Conservation (phyloP, 176 grass and related monocot species). For the Avena sativa region DNA sequence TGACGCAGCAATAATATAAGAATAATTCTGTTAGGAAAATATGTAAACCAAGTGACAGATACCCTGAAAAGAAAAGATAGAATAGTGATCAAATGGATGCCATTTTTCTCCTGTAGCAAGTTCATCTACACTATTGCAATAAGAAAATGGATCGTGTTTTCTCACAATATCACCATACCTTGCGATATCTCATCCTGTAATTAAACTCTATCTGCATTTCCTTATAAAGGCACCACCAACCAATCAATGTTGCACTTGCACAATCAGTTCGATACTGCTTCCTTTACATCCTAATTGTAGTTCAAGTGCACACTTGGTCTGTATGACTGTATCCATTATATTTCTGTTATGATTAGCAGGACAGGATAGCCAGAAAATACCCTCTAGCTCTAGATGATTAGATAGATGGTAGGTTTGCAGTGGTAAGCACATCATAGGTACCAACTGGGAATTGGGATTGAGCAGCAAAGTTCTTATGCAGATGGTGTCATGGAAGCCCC, state of each 20-base stretch:
- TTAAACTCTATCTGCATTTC: not conserved
- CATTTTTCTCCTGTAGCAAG: slow-evolving; percentile 12
- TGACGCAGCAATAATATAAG: not conserved
- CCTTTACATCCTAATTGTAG: not conserved
- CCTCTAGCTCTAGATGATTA: not conserved
- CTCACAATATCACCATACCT: slow-evolving; percentile 10
- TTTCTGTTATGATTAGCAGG: not conserved
- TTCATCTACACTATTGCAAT: slow-evolving; percentile 24
- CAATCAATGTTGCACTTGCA: not conserved
- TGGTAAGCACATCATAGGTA: slow-evolving; percentile 13
- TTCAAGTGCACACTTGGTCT: not conserved
- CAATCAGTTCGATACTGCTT: not conserved
- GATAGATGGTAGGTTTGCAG: not conserved
- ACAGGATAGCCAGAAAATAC: not conserved
- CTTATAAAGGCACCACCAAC: not conserved
- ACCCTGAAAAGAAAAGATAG: not conserved
- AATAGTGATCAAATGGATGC: slow-evolving; percentile 5
- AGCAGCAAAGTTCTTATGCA: slow-evolving; percentile 45
- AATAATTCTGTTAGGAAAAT: slow-evolving; percentile 11
- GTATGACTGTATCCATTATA: not conserved
- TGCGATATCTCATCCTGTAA: not conserved
- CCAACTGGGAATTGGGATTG: slow-evolving; percentile 12
- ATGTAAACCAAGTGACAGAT: slow-evolving; percentile 15
- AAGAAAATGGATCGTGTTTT: not conserved
- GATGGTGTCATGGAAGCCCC: slow-evolving; percentile 99